Percentiles rank a stretch among this genome's conserved stretches.
phyloP scores from a whole-genome alignment of 2,329 filamentous ascomycete genomes.

The Fusarium sp. region DNA sequence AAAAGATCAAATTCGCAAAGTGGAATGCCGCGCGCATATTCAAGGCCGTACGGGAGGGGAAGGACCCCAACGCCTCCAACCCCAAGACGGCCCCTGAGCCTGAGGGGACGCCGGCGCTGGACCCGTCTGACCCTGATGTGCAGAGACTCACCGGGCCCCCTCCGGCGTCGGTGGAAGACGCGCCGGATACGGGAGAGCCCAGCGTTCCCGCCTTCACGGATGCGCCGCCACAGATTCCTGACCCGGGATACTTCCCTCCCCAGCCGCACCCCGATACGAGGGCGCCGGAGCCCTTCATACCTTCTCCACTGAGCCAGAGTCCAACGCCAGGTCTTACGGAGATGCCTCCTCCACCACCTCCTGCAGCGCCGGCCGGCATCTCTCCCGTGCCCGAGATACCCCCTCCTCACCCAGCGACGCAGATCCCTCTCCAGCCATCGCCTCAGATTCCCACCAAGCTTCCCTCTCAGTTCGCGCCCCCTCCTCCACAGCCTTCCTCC shows the following conservation, averaged over 20 bases:
- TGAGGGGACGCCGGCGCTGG: slow-evolving; percentile 59
- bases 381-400: slow-evolving; percentile 18
- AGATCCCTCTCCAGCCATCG: slow-evolving; percentile 44
- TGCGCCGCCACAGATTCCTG: slow-evolving; percentile 40
- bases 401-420: slow-evolving; percentile 29
- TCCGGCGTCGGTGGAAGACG: slow-evolving; percentile 62
- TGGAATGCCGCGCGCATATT: slow-evolving; percentile 92
- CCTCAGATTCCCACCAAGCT: slow-evolving; percentile 42
- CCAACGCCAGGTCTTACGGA: slow-evolving; percentile 35
- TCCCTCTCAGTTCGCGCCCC: slow-evolving; percentile 38
- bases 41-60: slow-evolving; percentile 87
- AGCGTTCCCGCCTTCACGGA: slow-evolving; percentile 42
- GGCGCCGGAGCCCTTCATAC: slow-evolving; percentile 43
- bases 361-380: slow-evolving; percentile 17
- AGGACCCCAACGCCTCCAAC: slow-evolving; percentile 91
- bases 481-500: slow-evolving; percentile 30
- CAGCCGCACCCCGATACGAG: slow-evolving; percentile 14
- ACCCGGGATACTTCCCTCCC: slow-evolving; percentile 49
- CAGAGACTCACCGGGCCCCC: slow-evolving; percentile 55
- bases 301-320: slow-evolving; percentile 49
- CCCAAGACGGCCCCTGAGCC: slow-evolving; percentile 67
- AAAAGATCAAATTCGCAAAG: slow-evolving; percentile 96
- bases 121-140: slow-evolving; percentile 71
- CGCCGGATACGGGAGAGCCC: slow-evolving; percentile 54
- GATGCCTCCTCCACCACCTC: slow-evolving; percentile 35